Base-by-base conservation (phyloP, 768 basidiomycete genomes). In the Mycena pura region DNA sequence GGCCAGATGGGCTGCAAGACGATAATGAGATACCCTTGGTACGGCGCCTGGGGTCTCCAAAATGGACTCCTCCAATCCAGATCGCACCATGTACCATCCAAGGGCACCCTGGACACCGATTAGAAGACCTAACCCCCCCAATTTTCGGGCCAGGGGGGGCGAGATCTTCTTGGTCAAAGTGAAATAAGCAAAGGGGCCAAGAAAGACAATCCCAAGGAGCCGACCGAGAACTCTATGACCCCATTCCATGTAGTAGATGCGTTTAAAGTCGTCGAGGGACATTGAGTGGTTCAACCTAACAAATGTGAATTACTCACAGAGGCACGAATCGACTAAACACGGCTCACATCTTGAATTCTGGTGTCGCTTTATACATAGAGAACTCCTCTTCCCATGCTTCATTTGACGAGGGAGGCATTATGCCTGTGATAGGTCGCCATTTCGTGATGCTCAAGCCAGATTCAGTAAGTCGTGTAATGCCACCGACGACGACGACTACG, bases 21-120 rank as follows among this genome's bases (percentile, higher is more conserved):
- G 84, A 73, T 99, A 99, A 73, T 99, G 97, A 17, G 93, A 95
- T 9, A 99, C 97, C 7, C 97, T 89, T 2, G 97, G 96, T 7
- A 96, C 91, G 11, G 92, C 89, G 15, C 89, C 90, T 4, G 92
- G 91, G 8, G 84, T 89, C 6, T 88, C 83, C 77, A 98, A 82
- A 52, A 93, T 79, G 11, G 91, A 84, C 52, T 92, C 86, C 68
- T 95, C 91, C 11, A 99, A 81, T 2, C 97, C 97, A 13, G 95
- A 98, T 73, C 96, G 91, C 55, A 99, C 97, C 97, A 99, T 99
- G 80, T 99, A 98, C 97, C 97, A 99, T 25, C 97, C 97, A 19
- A 99, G 82, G 19, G 85, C 82, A 44, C 97, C 97, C 75, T 99
- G 95, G 19, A 86, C 88, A 27, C 95, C 97, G 49, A 99, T 90